Evolutionary conservation across 768 basidiomycete genomes (phyloP), one percentile per base, ranked within the genome.

Genomic region (Peribolospora kevripleyi): DNA sequence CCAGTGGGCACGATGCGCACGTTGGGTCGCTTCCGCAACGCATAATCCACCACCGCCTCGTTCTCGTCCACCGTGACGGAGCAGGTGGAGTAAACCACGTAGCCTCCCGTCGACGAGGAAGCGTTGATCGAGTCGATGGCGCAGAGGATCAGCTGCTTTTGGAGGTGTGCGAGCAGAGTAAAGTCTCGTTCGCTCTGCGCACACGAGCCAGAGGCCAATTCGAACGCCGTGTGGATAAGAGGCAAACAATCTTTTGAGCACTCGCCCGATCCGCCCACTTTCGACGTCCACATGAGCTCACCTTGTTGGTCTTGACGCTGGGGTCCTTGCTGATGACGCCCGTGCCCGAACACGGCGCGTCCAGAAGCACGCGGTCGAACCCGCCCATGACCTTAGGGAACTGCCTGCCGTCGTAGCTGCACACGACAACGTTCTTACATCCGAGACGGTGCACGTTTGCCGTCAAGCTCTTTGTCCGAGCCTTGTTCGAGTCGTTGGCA

Each of bases 321-420:
- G 83, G 75, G 66, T 98, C 93, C 68, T 98, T 98, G 69, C 81
- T 83, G 66, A 98, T 98, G 54, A 98, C 91, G 57, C 93, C 93
- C 3, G 93, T 97, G 41, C 93, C 93, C 62, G 84, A 86, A 68
- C 93, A 98, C 38, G 93, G 93, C 42, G 93, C 91, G 68, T 98
- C 93, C 48, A 98, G 69, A 53, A 98, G 70, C 47, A 97, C 88
- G n/a, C 93, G 75, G 64, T 98, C 91, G 63, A 98, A 98, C 5
- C 93, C 93, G 25, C 91, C 93, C 75, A 98, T 90, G 50, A 98
- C 88, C 68, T 87, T 93, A 11, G 93, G 93, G 68, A 97, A 98
- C 68, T 97, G 84, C 55, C 93, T 74, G 6, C 91, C 93, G 63
- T 98, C 93, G 63, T 97, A 88, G 48, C 86, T 90, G 66, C 90